phyloP scores from a whole-genome alignment of 331 rosid genomes.

The Malus hybrid region DNA sequence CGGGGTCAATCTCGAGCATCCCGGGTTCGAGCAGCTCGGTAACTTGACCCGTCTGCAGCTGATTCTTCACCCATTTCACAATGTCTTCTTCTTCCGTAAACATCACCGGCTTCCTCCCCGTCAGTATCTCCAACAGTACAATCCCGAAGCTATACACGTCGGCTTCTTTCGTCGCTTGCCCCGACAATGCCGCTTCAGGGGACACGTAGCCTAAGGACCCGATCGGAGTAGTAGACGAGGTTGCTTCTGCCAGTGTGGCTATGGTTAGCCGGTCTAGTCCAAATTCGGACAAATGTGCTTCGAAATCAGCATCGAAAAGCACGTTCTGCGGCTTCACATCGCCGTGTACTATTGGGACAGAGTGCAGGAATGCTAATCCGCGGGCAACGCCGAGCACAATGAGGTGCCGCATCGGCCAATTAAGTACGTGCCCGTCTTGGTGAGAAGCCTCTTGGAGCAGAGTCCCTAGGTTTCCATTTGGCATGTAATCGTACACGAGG shows the following conservation, averaged over 20 bases:
- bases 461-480: slow-evolving; percentile 73
- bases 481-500: slow-evolving; percentile 81
- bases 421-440: slow-evolving; percentile 81
- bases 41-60: slow-evolving; percentile 59
- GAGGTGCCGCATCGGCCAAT: slow-evolving; percentile 95
- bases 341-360: slow-evolving; percentile 55
- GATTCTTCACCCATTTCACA: slow-evolving; percentile 84
- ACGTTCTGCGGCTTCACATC: slow-evolving; percentile 76
- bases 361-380: slow-evolving; percentile 63
- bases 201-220: slow-evolving; percentile 74
- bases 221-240: slow-evolving; percentile 47
- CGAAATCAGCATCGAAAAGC: slow-evolving; percentile 81
- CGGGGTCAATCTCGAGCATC: slow-evolving; percentile 74
- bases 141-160: slow-evolving; percentile 89
- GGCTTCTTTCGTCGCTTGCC: slow-evolving; percentile 52
- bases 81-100: slow-evolving; percentile 73
- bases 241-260: slow-evolving; percentile 43
- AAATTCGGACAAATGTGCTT: slow-evolving; percentile 77
- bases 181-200: slow-evolving; percentile 55
- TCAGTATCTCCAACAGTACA: slow-evolving; percentile 66
- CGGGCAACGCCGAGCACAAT: slow-evolving; percentile 79
- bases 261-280: slow-evolving; percentile 55
- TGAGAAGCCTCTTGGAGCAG: slow-evolving; percentile 82
- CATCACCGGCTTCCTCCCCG: slow-evolving; percentile 75
- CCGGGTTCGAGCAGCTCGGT: slow-evolving; percentile 77